Base-by-base conservation (phyloP, 108 stramenopile species). In the Fragilariopsis cylindrus region DNA sequence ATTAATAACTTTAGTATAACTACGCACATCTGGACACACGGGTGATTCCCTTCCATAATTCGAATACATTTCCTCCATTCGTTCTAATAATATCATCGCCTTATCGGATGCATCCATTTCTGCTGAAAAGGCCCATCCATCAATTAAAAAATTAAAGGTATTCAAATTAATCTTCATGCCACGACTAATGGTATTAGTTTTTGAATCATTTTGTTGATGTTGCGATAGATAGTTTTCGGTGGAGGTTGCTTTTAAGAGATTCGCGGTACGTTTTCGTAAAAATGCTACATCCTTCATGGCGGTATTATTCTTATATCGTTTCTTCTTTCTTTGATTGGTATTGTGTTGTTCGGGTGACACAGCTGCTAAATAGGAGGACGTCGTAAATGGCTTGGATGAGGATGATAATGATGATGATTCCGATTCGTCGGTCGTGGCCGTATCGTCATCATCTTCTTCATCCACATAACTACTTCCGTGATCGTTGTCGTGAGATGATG, bases 1-100 rank as follows among this genome's bases (percentile, higher is more conserved):
- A 65, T 87, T 88, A 71, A 91, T 88, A 1, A 84, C 85, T 66
- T 88, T 89, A 30, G 87, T 91, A 49, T 91, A 91, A 12, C 75
- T 85, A 64, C 85, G 77, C n/a, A 84, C 86, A 72, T 87, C 84
- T 4, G 86, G 90, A 46, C 63, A 64, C 4, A 89, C 50, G 5
- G 62, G 52, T 21, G 70, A 71, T 6, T 48, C 13, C 15, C 52
- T 48, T 0, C 40, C 30, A 43, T 72, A 49, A 0, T 55, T 45
- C 0, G 40, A 48, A 41, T 53, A 53, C 21, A 85, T 70, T 30
- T 89, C 80, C 68, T 92, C 88, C 87, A 92, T 88, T 11, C 82
- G 71, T 40, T 78, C 58, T 11, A 92, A 55, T 55, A 92, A 71
- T 13, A 44, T 62, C 18, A 83, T 39, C 1, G 90, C 88, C 64